phyloP scores from a whole-genome alignment of 768 basidiomycete genomes.

The Suillus clintonianus region DNA sequence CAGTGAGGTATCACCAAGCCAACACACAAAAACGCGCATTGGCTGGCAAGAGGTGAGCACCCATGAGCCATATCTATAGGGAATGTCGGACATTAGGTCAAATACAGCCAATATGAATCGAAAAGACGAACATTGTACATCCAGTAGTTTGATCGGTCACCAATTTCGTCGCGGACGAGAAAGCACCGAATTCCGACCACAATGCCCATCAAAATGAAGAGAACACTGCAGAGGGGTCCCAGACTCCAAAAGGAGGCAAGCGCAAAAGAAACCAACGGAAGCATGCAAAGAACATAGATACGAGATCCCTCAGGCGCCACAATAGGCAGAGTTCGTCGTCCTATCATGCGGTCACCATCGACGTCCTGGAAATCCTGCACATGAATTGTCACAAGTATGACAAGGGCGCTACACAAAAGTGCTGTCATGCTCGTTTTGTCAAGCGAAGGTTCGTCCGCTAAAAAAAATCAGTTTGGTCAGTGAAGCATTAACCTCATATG shows the following conservation, averaged over 20 bases:
- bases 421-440: conserved; percentile 7
- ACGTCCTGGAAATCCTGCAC: conserved; percentile 50
- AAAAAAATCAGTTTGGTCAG: too few species aligned
- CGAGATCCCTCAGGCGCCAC: conserved; percentile 40
- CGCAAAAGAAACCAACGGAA: conserved; percentile 15
- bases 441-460: too few species aligned
- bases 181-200: conserved; percentile 18
- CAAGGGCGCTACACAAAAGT: conserved; percentile 25
- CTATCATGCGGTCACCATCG: conserved; percentile 39
- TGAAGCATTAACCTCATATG: too few species aligned
- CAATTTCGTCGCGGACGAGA: conserved; percentile 10
- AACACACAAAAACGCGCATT: too few species aligned
- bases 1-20: too few species aligned
- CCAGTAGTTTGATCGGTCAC: conserved; percentile 12
- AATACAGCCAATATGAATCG: too few species aligned
- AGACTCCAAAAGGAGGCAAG: conserved; percentile 14
- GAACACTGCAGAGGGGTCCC: conserved; percentile 11
- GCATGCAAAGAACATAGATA: conserved; percentile 17
- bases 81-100: too few species aligned
- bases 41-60: too few species aligned
- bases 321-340: conserved; percentile 47
- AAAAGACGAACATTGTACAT: conserved; percentile 15
- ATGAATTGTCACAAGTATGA: conserved; percentile 44
- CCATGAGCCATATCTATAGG: too few species aligned
- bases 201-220: conserved; percentile 14